Evolutionary conservation across 257 asterid species (phyloP).

Genomic region (Solanum chmielewskii): DNA sequence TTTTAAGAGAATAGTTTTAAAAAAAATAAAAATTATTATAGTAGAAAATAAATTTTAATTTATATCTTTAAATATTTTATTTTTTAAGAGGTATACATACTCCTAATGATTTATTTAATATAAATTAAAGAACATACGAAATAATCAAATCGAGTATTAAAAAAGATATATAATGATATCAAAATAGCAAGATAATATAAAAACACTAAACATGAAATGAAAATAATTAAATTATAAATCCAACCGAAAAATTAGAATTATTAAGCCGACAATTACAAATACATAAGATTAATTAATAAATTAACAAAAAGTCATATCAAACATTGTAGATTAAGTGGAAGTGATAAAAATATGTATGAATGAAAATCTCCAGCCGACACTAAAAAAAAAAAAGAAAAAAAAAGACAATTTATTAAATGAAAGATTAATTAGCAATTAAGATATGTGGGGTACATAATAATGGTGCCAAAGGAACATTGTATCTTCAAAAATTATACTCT

Average conservation of each 20-base stretch:
- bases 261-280: not conserved
- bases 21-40: no score
- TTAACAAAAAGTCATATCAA: not conserved
- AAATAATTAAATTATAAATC: not conserved
- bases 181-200: no score
- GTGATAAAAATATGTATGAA: not conserved
- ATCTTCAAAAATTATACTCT: not conserved
- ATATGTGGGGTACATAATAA: conserved; percentile 5
- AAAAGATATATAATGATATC: not conserved
- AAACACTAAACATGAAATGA: not conserved
- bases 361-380: conserved; percentile 25
- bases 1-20: no score
- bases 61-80: no score
- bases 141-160: no score
- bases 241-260: not conserved
- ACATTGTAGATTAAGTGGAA: not conserved
- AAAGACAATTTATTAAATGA: not conserved
- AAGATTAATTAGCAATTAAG: not conserved
- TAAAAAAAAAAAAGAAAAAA: not conserved
- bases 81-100: no score
- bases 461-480: conserved; percentile 10
- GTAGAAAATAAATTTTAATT: no score
- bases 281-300: not conserved
- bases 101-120: no score
- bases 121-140: no score